Percentiles rank a stretch among this genome's conserved stretches.
Evolutionary conservation across 495 filamentous ascomycete genomes (phyloP).

Genomic region (Daldinia concentrica): DNA sequence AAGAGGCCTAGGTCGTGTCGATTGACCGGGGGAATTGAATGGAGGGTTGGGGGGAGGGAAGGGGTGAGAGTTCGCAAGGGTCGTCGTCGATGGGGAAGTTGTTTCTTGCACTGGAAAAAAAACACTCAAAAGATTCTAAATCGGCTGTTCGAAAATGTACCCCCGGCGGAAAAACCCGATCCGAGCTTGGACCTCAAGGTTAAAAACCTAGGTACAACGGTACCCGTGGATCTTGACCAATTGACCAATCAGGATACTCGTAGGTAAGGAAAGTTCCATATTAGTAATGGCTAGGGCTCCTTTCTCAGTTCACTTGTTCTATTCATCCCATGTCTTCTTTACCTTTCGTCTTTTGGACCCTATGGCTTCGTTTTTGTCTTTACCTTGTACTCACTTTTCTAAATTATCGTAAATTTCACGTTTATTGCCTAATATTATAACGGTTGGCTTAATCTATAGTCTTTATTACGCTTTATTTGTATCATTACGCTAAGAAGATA

Average conservation of each 20-base stretch:
- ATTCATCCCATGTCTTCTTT: background rate
- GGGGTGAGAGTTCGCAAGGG: conserved; percentile 29
- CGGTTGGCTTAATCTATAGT: background rate
- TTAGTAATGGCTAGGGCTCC: background rate
- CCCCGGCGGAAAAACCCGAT: conserved; percentile 50
- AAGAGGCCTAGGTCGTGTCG: conserved; percentile 28
- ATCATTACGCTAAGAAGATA: conserved; percentile 4
- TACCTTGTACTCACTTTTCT: background rate
- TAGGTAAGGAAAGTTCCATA: background rate
- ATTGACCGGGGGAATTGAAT: conserved; percentile 12
- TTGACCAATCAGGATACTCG: conserved; percentile 41
- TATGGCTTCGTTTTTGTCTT: background rate
- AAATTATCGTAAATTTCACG: background rate
- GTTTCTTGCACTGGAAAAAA: conserved; percentile 38
- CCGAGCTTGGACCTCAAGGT: conserved; percentile 38
- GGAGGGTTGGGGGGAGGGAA: conserved; percentile 3
- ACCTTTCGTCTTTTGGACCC: background rate
- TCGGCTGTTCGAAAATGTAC: conserved; percentile 41
- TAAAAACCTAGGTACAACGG: conserved; percentile 15
- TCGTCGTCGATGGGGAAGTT: conserved; percentile 20
- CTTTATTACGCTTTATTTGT: conserved; percentile 12
- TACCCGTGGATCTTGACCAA: conserved; percentile 7
- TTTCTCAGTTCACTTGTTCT: background rate
- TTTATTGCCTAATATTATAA: background rate
- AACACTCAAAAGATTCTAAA: conserved; percentile 45